Evolutionary conservation across 2,329 filamentous ascomycete genomes (phyloP), one percentile per base, ranked within the genome.

Genomic region (Monilinia aucupariae): DNA sequence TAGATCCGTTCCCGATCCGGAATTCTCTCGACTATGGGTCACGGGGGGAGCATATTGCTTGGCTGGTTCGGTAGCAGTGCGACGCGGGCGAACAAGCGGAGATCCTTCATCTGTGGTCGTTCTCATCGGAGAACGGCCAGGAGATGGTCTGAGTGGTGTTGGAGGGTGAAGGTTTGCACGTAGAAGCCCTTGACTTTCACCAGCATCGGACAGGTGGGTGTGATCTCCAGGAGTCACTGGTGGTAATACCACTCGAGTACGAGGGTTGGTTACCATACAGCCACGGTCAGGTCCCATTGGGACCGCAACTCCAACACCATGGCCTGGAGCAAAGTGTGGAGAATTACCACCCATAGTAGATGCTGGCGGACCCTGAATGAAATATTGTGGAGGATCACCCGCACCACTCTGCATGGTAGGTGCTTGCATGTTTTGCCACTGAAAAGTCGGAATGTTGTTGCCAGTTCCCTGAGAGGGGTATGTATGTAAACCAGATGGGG

Each of bases 91-190:
- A 34, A 62, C 58, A 12, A 62, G 8, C 10, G 60, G 60, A 0
- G 60, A 62, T 8, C 60, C 60, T 58, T 62, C 30, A 2, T 56
- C 45, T 2, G 60, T 62, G 2, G 60, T 56, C 1, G 60, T 62
- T 47, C 51, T 52, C 22, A 49, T 41, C 0, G 60, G 43, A 2
- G 51, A 62, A 13, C 43, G 60, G 4, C 27, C 32, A 1, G 27
- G 32, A 2, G 51, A 27, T n/a, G 41, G 10, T 5, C 32, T 4
- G 6, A 39, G 50, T 0, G 25, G 41, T 0, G 41, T 39, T 5
- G 43, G 41, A 3, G 51, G 22, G 2, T 56, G 30, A 4, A 62
- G 0, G 1, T 41, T 49, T 1, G 45, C 32, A 17, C 27, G 20
- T 2, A 47, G 3, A 2, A 25, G 22, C 3, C n/a, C 54, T n/a